These are phyloP conservation scores for Russula brevipes DNA, from an alignment of 768 basidiomycete genomes.

Conservation along the genomic window DNA sequence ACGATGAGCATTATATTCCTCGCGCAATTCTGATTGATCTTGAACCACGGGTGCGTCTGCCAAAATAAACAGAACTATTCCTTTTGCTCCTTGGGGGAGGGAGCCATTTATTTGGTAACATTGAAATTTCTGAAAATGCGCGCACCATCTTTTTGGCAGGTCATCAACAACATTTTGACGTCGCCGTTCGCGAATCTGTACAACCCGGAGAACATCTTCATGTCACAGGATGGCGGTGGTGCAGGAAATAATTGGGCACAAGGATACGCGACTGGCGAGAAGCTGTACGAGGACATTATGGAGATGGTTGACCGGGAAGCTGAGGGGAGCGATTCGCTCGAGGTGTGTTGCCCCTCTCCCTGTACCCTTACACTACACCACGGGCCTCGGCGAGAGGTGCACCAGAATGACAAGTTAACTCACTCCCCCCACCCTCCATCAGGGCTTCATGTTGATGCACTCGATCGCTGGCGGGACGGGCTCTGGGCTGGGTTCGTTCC, in stretches of 20 bases:
- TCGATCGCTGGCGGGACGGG: conserved; percentile 99
- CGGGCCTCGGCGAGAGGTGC: not conserved
- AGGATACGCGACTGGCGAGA: conserved; percentile 86
- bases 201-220: conserved; percentile 96
- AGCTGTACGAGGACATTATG: conserved; percentile 92
- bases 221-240: conserved; percentile 96
- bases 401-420: no score
- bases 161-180: conserved; percentile 90
- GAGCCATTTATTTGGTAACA: no score
- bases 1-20: conserved; percentile 98
- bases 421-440: not conserved
- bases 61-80: not conserved
- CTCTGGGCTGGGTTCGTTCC: conserved; percentile 96
- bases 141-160: conserved; percentile 42
- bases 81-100: no score
- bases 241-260: conserved; percentile 99
- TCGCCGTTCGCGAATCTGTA: conserved; percentile 88
- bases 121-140: no score
- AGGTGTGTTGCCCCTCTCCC: conserved; percentile 47
- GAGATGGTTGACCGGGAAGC: conserved; percentile 99
- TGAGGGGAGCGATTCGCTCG: conserved; percentile 93
- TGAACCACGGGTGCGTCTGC: conserved; percentile 78
- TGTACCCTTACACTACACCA: not conserved
- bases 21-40: conserved; percentile 94
- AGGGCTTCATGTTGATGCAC: conserved; percentile 99